Percentiles rank a stretch among this genome's conserved stretches.
Conservation (phyloP, 352 stramenopile species). For the Pythium oligandrum region DNA sequence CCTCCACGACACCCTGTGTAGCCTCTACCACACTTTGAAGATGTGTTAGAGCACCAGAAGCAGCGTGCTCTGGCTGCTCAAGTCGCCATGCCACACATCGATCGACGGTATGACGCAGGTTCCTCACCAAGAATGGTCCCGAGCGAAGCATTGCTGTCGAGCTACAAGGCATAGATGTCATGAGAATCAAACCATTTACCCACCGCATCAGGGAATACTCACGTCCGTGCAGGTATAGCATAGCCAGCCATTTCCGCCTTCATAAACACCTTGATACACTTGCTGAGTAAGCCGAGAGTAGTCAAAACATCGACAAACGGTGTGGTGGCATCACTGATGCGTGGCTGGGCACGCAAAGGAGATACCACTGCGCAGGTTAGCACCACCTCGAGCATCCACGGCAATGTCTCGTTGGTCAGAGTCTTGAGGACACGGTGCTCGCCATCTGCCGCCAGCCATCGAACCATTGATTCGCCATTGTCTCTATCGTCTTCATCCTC, state of each 20-base stretch:
- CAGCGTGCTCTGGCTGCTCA: constrained; percentile 12
- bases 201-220: constrained; percentile 4
- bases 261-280: constrained; percentile 37
- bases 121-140: constrained; percentile 8
- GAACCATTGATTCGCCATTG: constrained; percentile 14
- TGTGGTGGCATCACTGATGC: background rate
- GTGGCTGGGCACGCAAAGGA: constrained; percentile 24
- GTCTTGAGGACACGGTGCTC: constrained; percentile 64
- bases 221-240: constrained; percentile 44
- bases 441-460: constrained; percentile 30
- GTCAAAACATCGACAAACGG: constrained; percentile 41
- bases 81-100: constrained; percentile 11
- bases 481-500: constrained; percentile 26
- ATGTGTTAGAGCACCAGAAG: constrained; percentile 31
- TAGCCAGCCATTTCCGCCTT: constrained; percentile 46
- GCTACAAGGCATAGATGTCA: no score
- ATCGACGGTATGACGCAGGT: constrained; percentile 6
- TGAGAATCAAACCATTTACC: no score
- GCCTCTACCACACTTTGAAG: constrained; percentile 40
- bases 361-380: constrained; percentile 49
- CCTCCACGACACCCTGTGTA: constrained; percentile 21
- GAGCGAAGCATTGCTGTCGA: constrained; percentile 8
- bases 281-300: constrained; percentile 37
- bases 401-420: constrained; percentile 56
- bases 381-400: constrained; percentile 52